A percentile compares a stretch with the other conserved stretches of the same genome.
Conservation (phyloP, 352 stramenopile species). For the Aphanomyces cochlioides region DNA sequence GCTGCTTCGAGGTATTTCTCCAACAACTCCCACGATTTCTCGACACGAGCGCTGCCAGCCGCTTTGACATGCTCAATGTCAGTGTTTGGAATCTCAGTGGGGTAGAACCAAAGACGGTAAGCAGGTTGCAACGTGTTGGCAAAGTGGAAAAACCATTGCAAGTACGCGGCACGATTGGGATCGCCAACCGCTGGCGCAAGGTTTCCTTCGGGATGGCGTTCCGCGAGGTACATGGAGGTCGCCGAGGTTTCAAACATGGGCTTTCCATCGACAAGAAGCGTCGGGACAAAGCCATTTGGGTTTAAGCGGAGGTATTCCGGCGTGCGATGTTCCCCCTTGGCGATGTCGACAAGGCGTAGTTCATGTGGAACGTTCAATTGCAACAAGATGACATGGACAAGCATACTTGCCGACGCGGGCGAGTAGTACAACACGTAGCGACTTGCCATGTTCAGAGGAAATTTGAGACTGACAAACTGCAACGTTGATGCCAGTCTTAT, state of each 20-base stretch:
- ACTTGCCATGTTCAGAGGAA: neutral
- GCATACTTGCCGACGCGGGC: neutral
- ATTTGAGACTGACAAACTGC: neutral
- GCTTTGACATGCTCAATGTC: neutral
- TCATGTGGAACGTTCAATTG: neutral
- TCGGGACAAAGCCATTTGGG: conserved; percentile 8
- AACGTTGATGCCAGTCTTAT: too few species aligned
- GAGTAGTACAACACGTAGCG: conserved; percentile 12
- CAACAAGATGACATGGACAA: neutral
- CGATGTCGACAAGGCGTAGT: conserved; percentile 8
- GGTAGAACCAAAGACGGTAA: conserved; percentile 12
- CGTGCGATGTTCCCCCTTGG: neutral
- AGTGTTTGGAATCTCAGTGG: neutral
- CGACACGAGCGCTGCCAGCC: neutral
- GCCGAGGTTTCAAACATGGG: conserved; percentile 2
- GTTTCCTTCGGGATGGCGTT: conserved; percentile 3
- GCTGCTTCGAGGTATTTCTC: neutral
- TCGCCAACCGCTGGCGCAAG: neutral
- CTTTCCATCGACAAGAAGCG: conserved; percentile 5
- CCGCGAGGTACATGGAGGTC: conserved; percentile 10
- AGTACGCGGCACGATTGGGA: neutral
- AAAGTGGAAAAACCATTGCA: conserved; percentile 16
- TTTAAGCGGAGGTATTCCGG: conserved; percentile 7
- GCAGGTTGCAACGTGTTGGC: conserved; percentile 14
- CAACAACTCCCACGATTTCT: neutral